These are phyloP conservation scores for Pleurostoma richardsiae DNA, from an alignment of 2,329 filamentous ascomycete genomes.

Conservation along the genomic window DNA sequence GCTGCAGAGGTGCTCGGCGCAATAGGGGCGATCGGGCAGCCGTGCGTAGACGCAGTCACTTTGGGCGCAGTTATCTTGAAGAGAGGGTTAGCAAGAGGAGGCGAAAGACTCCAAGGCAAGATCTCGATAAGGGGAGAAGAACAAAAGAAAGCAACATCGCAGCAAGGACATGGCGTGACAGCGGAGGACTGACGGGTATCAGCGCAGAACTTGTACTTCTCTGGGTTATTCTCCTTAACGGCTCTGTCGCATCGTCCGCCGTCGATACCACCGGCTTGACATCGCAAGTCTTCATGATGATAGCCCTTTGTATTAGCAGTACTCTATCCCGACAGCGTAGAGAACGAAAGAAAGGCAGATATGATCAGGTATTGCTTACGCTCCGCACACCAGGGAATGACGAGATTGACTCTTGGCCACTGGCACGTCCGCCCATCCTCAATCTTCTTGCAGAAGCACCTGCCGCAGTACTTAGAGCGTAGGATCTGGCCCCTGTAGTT, in stretches of 20 bases:
- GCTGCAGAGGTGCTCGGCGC: slow-evolving; percentile 9
- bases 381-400: not conserved
- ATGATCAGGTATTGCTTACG: not conserved
- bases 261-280: slow-evolving; percentile 10
- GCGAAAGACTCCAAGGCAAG: not conserved
- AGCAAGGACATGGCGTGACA: no score
- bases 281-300: slow-evolving; percentile 3
- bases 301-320: no score
- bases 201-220: slow-evolving; percentile 12
- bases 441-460: slow-evolving; percentile 4
- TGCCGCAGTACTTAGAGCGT: not conserved
- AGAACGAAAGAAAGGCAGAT: no score
- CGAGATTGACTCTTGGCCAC: slow-evolving; percentile 4
- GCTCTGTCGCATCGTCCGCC: slow-evolving; percentile 10
- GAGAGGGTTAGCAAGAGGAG: not conserved
- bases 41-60: slow-evolving; percentile 7
- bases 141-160: no score
- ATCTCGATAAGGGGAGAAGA: not conserved
- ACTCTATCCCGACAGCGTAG: no score
- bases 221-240: slow-evolving; percentile 14
- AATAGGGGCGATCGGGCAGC: slow-evolving; percentile 4
- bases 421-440: slow-evolving; percentile 6
- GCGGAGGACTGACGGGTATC: slow-evolving; percentile 10
- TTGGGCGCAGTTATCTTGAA: slow-evolving; percentile 13
- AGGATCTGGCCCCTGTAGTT: no score